Base-by-base conservation (phyloP, 352 stramenopile species). In the Thalassiosira livingstoniorum region DNA sequence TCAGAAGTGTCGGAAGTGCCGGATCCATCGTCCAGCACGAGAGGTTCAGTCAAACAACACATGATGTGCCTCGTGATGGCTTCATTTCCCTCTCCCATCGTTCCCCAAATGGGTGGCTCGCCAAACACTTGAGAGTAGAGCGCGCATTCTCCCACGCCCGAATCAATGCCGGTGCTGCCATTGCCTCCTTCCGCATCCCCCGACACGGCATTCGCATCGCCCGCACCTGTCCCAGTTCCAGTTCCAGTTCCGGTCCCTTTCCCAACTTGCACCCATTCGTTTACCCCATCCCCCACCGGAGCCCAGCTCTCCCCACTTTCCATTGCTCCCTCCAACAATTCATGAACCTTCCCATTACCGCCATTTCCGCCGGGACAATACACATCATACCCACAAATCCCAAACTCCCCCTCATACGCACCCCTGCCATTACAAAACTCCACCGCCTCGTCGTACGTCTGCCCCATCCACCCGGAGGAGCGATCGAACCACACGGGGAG, bases 301-400 rank as follows among this genome's bases (percentile, higher is more conserved):
- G 75, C 42, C 80, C 73, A 87, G 4, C 66, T 76, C 37, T 60
- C 47, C 27, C 55, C 66, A n/a, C 5, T 27, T 21, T 87, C 80
- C 31, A 80, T 73, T 1, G 74, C 51, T 37, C 79, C 73, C 15
- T n/a, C 47, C 47, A 58, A 5, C 11, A 58, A n/a, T n/a, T n/a
- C n/a, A n/a, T n/a, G 47, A n/a, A 29, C 47, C 47, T 58, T 58
- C 11, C 11, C n/a, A 27, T 58, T 27, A n/a, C 11, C 47, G 21
- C 47, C 47, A 11, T n/a, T n/a, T 58, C 34, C 65, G 27, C 39
- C 42, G 29, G 78, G 78, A 72, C 78, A 86, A 47, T 86, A 83
- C 43, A 87, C 80, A 18, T 87, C 54, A 45, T 82, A 82, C 2
- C 73, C 73, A 68, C 80, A 87, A 7, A 69, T 67, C 0, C 75